Base-by-base conservation (phyloP, 495 filamentous ascomycete genomes). In the Rusavskia elegans region DNA sequence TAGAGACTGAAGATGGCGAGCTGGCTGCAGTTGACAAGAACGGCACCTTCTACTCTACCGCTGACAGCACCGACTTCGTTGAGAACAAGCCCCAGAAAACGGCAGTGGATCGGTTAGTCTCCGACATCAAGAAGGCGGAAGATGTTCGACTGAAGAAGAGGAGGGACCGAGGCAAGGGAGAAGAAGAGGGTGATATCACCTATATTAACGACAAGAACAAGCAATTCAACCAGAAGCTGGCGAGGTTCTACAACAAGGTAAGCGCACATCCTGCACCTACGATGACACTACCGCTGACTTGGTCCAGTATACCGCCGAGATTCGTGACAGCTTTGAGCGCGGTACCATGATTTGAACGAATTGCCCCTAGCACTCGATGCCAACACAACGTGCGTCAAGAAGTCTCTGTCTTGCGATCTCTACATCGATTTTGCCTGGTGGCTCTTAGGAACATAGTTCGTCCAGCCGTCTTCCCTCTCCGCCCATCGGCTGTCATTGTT, bases 191-290 rank as follows among this genome's bases (percentile, higher is more conserved):
- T 25, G 92, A 98, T 64, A 86, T 97, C 54, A 97, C 93, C 10
- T 97, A 93, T 68, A 98, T 98, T 75, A 98, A 98, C 67, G 88
- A 95, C 67, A 96, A 97, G 83, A 94, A 94, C 73, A 94, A 94
- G 73, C 87, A 95, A 72, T 97, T 98, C 72, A 98, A 98, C 77
- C 83, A 92, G 71, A 97, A 97, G 70, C 68, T 98, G 68, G 73
- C 81, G 48, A 76, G 93, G 59, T 97, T 95, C 66, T 98, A 98
- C 67, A 89, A 97, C 71, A 95, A 95, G 77, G 80, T 83, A 71
- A 50, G 72, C 65, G 3, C 23, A 50, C 20, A 29, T 27, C 3
- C 20, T 5, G n/a, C 10, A 45, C 16, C 21, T 23, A 45, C 41
- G 11, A 39, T 25, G 9, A 4, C 39, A 39, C 35, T 8, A 7